phyloP scores from a whole-genome alignment of 371 early-diverging fungal species.

The Mucor racemosus region DNA sequence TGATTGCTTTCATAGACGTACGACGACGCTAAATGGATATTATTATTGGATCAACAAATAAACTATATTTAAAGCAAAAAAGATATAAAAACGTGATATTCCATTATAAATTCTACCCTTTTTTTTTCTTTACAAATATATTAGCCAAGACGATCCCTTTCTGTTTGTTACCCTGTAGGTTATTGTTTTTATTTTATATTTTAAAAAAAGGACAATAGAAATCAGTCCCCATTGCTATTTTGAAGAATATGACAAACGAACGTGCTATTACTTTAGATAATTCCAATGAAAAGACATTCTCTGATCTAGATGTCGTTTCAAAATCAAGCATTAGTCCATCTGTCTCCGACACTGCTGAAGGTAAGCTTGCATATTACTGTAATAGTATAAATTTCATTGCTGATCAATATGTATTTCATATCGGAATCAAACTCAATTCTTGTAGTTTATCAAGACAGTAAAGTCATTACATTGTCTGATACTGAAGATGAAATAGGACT shows the following conservation, averaged over 20 bases:
- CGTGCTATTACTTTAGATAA: slow-evolving; percentile 31
- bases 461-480: background rate
- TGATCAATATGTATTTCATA: background rate
- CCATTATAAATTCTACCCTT: background rate
- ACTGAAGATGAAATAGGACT: slow-evolving; percentile 1
- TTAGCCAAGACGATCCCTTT: background rate
- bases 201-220: background rate
- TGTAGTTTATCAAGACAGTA: background rate
- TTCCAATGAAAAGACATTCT: slow-evolving; percentile 5
- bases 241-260: slow-evolving; percentile 32
- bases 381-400: background rate
- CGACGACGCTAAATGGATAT: background rate
- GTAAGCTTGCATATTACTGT: slow-evolving; percentile 3
- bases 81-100: background rate
- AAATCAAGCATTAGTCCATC: slow-evolving; percentile 5
- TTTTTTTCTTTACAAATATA: background rate
- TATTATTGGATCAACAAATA: background rate
- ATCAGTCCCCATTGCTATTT: background rate
- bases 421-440: background rate
- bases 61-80: background rate
- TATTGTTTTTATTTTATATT: slow-evolving; percentile 4
- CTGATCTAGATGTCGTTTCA: slow-evolving; percentile 11
- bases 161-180: slow-evolving; percentile 20
- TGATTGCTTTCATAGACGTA: background rate
- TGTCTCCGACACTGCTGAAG: slow-evolving; percentile 12